Base-by-base conservation (phyloP, 208 protist genomes). In the Leishmania turanica region DNA sequence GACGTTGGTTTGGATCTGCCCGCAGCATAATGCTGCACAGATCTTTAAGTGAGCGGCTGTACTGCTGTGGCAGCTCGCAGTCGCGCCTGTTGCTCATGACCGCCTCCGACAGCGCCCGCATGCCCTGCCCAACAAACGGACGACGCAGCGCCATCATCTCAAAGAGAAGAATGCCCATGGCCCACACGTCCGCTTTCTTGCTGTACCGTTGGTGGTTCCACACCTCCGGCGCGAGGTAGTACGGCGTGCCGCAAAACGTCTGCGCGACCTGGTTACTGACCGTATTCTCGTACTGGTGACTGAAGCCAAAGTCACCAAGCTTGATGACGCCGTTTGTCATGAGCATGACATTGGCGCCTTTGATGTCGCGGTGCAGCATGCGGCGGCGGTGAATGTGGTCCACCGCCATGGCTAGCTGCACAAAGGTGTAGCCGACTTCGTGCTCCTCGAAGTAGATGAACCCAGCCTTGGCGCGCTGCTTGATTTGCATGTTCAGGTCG, bases 171-270 rank as follows among this genome's bases (percentile, higher is more conserved):
- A 93, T 88, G 27, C 94, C 94, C 60, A 98, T 87, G 2, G 93
- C 89, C 97, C 97, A 99, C 81, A 98, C 91, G 68, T 99, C 97
- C 24, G 85, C 86, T 86, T 98, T 98, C 80, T 97, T 92, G 82
- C 96, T 97, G 90, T 98, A 99, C 78, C 89, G 90, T 78, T 94
- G 90, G 72, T 91, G 88, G 58, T 92, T 88, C 89, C 93, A 98
- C 54, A 99, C 82, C 88, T 99, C 97, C 19, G 97, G 97, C 15
- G 91, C 91, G 64, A 99, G 86, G 86, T 98, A 99, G 82, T 98
- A 97, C 40, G 96, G 95, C 73, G 93, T 96, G n/a, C 93, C 95
- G 78, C 93, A 96, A 84, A 96, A 96, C 40, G 92, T 96, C 31
- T 88, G 88, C n/a, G 88, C 92, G 19, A 96, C 92, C 40, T 82